Evolutionary conservation across 2,329 filamentous ascomycete genomes (phyloP), one percentile per base, ranked within the genome.

Genomic region (Ophiostoma fasciatum): DNA sequence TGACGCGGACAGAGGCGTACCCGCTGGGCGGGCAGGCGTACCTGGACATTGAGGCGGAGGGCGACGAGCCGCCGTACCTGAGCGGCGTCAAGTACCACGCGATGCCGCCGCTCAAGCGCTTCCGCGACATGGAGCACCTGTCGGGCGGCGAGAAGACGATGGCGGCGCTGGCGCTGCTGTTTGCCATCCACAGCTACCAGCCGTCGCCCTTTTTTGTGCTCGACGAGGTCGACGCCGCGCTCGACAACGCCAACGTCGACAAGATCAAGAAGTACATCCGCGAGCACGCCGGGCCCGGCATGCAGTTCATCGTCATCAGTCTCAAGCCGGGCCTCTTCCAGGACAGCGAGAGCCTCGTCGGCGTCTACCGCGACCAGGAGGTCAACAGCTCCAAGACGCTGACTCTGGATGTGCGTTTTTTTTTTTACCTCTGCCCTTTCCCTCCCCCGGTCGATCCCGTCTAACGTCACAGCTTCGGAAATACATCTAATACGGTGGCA

Each of bases 121-220:
- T 98, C 71, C 74, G 90, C 49, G 92, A 98, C 56, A 98, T 98
- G 90, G 90, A 98, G 57, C 90, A 94, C 54, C 65, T 98, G 9
- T 94, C 84, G 1, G 90, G 90, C 49, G 90, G 90, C 38, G 90
- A 98, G 61, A 98, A 98, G 67, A 98, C 90, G 0, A 98, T 98
- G 78, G 90, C 90, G 2, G 90, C 90, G 12, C 66, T 98, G 27
- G 90, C 90, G n/a, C 68, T 98, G 28, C 70, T 98, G 5, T 98
- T 98, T 54, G 90, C 90, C 17, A 87, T 98, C 38, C 90, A 98
- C 63, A 87, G 80, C 41, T 98, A 88, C 62, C 87, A 94, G 54
- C 88, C 90, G 0, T 83, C 75, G 41, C 90, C 92, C 0, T 98
- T 98, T 64, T 98, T 98, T 56, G 90, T 98, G 23, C 74, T 98